These are phyloP conservation scores for Yamadazyma nakazawae DNA, from an alignment of 805 yeast genomes.

Conservation along the genomic window DNA sequence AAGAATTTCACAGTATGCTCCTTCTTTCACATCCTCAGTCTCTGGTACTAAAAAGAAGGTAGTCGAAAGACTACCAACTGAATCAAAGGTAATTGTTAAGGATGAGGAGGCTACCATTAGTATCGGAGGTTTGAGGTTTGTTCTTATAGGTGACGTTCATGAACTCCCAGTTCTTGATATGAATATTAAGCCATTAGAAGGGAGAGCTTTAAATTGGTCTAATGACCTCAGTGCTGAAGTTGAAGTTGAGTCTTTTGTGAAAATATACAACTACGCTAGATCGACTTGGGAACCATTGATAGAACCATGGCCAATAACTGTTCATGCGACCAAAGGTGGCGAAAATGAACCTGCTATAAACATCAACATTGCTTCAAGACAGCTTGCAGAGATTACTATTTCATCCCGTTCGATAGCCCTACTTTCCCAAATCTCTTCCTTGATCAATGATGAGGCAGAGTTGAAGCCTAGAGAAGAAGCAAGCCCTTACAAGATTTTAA, in stretches of 20 bases:
- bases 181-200: slow-evolving; percentile 64
- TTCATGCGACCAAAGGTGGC: slow-evolving; percentile 55
- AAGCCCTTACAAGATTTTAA: slow-evolving; percentile 75
- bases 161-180: slow-evolving; percentile 85
- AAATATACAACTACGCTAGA: slow-evolving; percentile 81
- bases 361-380: slow-evolving; percentile 71
- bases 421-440: slow-evolving; percentile 62
- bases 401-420: slow-evolving; percentile 81
- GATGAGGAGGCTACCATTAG: slow-evolving; percentile 67
- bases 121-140: slow-evolving; percentile 74
- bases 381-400: slow-evolving; percentile 73
- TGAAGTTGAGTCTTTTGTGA: slow-evolving; percentile 61
- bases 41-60: slow-evolving; percentile 24
- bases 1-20: slow-evolving; percentile 62
- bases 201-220: slow-evolving; percentile 79
- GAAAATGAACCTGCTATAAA: slow-evolving; percentile 41
- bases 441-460: slow-evolving; percentile 50
- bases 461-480: slow-evolving; percentile 70
- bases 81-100: slow-evolving; percentile 44
- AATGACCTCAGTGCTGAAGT: slow-evolving; percentile 72
- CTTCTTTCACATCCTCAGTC: slow-evolving; percentile 55
- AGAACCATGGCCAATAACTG: slow-evolving; percentile 81
- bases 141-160: slow-evolving; percentile 85
- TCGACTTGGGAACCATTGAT: slow-evolving; percentile 94
- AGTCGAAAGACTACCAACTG: slow-evolving; percentile 16